Evolutionary conservation across 2,329 filamentous ascomycete genomes (phyloP).

Genomic region (Fusarium goolgardi): DNA sequence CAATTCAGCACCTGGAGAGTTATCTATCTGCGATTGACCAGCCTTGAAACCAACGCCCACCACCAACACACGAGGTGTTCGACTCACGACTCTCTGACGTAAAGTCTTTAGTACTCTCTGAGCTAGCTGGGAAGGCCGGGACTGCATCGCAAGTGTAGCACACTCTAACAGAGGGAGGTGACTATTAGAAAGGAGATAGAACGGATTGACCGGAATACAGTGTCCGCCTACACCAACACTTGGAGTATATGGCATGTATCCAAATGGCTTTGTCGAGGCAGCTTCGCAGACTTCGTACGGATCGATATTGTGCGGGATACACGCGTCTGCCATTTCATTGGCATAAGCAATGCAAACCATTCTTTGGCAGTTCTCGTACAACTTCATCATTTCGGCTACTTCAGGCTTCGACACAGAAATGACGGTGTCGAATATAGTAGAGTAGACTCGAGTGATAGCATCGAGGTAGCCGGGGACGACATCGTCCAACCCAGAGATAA

Average conservation of each 20-base stretch:
- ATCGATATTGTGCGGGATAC: slow-evolving; percentile 57
- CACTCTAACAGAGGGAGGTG: slow-evolving; percentile 58
- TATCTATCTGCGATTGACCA: slow-evolving; percentile 58
- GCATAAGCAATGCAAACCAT: slow-evolving; percentile 66
- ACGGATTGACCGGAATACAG: slow-evolving; percentile 66
- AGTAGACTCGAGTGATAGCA: slow-evolving; percentile 58
- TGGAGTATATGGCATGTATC: slow-evolving; percentile 60
- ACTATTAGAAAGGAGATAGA: slow-evolving; percentile 61
- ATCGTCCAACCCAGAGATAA: slow-evolving; percentile 63
- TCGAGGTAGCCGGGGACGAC: slow-evolving; percentile 57
- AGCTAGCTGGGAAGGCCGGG: slow-evolving; percentile 54
- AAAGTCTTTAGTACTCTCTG: slow-evolving; percentile 47
- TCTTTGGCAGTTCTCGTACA: slow-evolving; percentile 67
- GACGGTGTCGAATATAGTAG: slow-evolving; percentile 57
- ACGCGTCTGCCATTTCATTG: slow-evolving; percentile 67
- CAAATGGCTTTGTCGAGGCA: slow-evolving; percentile 63
- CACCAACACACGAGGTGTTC: slow-evolving; percentile 52
- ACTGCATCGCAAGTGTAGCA: slow-evolving; percentile 56
- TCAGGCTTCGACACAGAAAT: slow-evolving; percentile 62
- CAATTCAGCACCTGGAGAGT: slow-evolving; percentile 59
- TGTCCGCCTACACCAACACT: slow-evolving; percentile 64
- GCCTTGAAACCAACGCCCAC: slow-evolving; percentile 62
- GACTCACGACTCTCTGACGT: slow-evolving; percentile 19
- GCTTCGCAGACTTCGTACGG: slow-evolving; percentile 61
- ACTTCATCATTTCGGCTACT: slow-evolving; percentile 67